Conservation (phyloP, 1,284 basidiomycete genomes). For the Ustilago curta region DNA sequence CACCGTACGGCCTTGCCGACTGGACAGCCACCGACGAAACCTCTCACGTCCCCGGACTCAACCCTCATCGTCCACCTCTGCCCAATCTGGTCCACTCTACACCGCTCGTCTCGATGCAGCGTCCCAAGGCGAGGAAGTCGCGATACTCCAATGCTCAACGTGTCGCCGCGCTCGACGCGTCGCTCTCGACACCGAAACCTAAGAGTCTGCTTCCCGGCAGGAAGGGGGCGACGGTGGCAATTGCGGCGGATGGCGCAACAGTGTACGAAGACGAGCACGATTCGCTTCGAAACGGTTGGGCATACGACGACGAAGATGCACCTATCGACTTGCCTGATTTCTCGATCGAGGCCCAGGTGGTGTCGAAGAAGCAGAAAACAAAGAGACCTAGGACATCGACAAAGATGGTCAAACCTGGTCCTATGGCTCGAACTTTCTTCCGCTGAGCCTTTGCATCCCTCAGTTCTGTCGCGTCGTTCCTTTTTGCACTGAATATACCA, state of each 20-base stretch:
- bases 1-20: constrained; percentile 34
- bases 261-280: constrained; percentile 38
- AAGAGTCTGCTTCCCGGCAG: constrained; percentile 12
- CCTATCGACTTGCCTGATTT: constrained; percentile 30
- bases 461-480: neutral
- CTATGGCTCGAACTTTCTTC: constrained; percentile 43
- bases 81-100: constrained; percentile 24
- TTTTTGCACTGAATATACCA: constrained; percentile 8
- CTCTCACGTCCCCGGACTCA: constrained; percentile 29
- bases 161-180: constrained; percentile 1
- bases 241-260: neutral
- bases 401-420: constrained; percentile 38
- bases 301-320: constrained; percentile 27
- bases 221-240: neutral
- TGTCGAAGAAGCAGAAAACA: constrained; percentile 19
- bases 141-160: constrained; percentile 45
- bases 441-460: constrained; percentile 12
- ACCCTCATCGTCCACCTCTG: neutral
- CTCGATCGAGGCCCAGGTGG: constrained; percentile 25
- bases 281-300: constrained; percentile 33
- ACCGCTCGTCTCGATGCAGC: constrained; percentile 13
- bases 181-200: constrained; percentile 5
- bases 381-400: constrained; percentile 16
- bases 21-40: constrained; percentile 46
- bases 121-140: constrained; percentile 11